Percentiles rank a stretch among this genome's conserved stretches.
These are phyloP conservation scores for Oryza longistaminata DNA, from an alignment of 176 grass and related monocot genomes.

Conservation along the genomic window DNA sequence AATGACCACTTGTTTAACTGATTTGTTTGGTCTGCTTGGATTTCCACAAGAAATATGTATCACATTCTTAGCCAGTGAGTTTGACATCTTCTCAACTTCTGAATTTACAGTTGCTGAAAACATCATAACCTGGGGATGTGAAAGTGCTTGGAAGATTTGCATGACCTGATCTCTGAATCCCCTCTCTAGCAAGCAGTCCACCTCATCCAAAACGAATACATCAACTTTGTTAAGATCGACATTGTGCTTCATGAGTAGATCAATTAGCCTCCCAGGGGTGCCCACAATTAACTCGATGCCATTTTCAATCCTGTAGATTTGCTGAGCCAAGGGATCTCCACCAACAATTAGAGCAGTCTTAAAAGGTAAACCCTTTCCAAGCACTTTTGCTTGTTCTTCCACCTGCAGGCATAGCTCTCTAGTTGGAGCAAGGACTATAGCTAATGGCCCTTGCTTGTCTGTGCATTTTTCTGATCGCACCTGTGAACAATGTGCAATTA, in stretches of 20 bases:
- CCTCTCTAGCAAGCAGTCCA: conserved; percentile 77
- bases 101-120: conserved; percentile 73
- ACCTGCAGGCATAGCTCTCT: conserved; percentile 87
- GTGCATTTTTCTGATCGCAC: conserved; percentile 24
- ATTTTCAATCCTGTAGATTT: conserved; percentile 83
- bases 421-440: conserved; percentile 82
- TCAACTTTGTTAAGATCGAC: conserved; percentile 59
- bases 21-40: conserved; percentile 65
- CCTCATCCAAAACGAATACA: conserved; percentile 89
- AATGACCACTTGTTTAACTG: conserved; percentile 81
- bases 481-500: conserved; percentile 63
- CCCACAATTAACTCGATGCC: conserved; percentile 84
- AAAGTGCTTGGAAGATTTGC: conserved; percentile 76
- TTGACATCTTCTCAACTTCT: conserved; percentile 68
- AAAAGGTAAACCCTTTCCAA: conserved; percentile 87
- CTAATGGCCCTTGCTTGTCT: conserved; percentile 50
- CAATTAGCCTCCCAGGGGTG: conserved; percentile 89
- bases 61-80: conserved; percentile 59
- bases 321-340: conserved; percentile 73
- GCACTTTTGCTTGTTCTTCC: conserved; percentile 87
- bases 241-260: conserved; percentile 80
- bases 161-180: conserved; percentile 81
- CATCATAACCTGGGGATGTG: conserved; percentile 84
- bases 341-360: conserved; percentile 93
- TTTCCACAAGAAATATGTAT: conserved; percentile 71